phyloP scores from a whole-genome alignment of 108 stramenopile genomes.

The Nitzschia palea region DNA sequence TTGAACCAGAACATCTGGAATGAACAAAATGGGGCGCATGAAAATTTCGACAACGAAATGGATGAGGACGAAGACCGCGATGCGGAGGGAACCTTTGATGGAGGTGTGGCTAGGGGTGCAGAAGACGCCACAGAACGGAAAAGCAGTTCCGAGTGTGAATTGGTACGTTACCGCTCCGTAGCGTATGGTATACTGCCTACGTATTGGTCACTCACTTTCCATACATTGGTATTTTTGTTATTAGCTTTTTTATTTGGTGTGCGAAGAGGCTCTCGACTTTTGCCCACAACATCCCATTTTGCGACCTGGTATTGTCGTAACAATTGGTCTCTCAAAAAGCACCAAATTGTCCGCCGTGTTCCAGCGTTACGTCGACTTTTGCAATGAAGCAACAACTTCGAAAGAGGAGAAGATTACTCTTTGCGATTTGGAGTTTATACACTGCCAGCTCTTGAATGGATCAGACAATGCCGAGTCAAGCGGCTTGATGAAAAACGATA shows the following conservation, averaged over 20 bases:
- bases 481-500: conserved; percentile 87
- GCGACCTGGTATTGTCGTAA: conserved; percentile 57
- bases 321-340: conserved; percentile 74
- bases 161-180: conserved; percentile 37
- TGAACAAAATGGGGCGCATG: background rate
- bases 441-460: conserved; percentile 52
- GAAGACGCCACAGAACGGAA: conserved; percentile 15
- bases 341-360: conserved; percentile 66
- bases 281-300: conserved; percentile 61
- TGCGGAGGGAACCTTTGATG: conserved; percentile 31
- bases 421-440: conserved; percentile 72
- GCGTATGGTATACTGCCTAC: conserved; percentile 21
- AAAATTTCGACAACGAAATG: background rate
- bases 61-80: conserved; percentile 31
- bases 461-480: conserved; percentile 66
- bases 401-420: conserved; percentile 1
- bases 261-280: conserved; percentile 42
- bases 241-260: conserved; percentile 55
- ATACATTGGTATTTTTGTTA: background rate
- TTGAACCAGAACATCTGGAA: conserved; percentile 9
- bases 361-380: conserved; percentile 61
- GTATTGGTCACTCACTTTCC: background rate
- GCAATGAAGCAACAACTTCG: conserved; percentile 39
- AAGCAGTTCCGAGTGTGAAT: conserved; percentile 20
- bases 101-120: conserved; percentile 28